Evolutionary conservation across 2,329 filamentous ascomycete species (phyloP), one percentile per base, ranked within the genome.

Genomic region (Aschersonia sp.): DNA sequence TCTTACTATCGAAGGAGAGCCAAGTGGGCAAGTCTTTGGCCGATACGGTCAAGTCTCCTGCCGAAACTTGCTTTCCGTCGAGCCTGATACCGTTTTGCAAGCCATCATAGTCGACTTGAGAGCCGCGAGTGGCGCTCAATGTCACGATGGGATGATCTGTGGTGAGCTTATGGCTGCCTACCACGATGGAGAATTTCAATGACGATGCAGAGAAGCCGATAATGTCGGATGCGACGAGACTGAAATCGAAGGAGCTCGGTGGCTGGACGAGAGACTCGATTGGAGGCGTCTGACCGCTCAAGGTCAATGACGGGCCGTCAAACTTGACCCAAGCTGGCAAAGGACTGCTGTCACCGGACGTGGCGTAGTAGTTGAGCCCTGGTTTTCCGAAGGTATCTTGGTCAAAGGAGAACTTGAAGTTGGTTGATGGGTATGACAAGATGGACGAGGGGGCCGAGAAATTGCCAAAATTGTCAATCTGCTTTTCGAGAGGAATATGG

Each of bases 291-390:
- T 66, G 76, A 30, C 89, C 89, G 1, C 75, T 77, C 56, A 94
- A 94, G 1, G 72, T 73, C 40, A 94, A 66, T 0, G 64, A 70
- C 2, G 60, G 60, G 1, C 74, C 59, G 54, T 92, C 76, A 57
- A 95, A 95, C n/a, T 68, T 67, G 43, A 94, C 69, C 89, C 89
- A 95, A 1, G 87, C 82, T 28, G 89, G 89, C 38, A 95, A 67
- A 38, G 89, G 88, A n/a, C 84, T 85, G 57, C 85, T 85, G 57
- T 91, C 77, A 4, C 71, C 72, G 4, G 85, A 84, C 3, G 84
- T 80, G 6, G 86, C 85, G 59, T 92, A 91, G 62, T 89, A 94
- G 50, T 79, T 78, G 46, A 81, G 71, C 12, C 65, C 67, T 7
- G 68, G 63, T 3, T 70, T 65, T n/a, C 68, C 68, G 60, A 94